phyloP scores from a whole-genome alignment of 257 asterid genomes.

The Thymus mandschuricus region DNA sequence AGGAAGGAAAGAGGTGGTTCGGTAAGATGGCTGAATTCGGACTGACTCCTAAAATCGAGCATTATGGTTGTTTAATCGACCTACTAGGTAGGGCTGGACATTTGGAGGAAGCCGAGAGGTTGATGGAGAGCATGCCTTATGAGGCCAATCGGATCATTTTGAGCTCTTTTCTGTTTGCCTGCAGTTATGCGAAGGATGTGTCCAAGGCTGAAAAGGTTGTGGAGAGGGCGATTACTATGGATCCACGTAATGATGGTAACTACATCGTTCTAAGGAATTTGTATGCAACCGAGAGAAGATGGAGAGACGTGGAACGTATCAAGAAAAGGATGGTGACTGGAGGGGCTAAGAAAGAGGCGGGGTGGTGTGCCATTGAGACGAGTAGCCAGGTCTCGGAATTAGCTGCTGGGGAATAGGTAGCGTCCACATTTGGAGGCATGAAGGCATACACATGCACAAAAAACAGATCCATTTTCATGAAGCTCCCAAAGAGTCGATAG shows the following conservation, averaged over 20 bases:
- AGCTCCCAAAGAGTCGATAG: neutral
- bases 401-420: slow-evolving; percentile 57
- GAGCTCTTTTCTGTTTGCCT: slow-evolving; percentile 83
- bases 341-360: slow-evolving; percentile 87
- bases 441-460: neutral
- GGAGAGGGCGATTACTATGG: slow-evolving; percentile 64
- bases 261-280: slow-evolving; percentile 81
- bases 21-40: slow-evolving; percentile 55
- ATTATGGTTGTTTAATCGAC: slow-evolving; percentile 86
- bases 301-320: slow-evolving; percentile 78
- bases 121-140: slow-evolving; percentile 82
- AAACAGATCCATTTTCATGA: neutral
- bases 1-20: slow-evolving; percentile 86
- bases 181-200: slow-evolving; percentile 81
- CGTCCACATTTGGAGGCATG: slow-evolving; percentile 45
- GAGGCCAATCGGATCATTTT: slow-evolving; percentile 85
- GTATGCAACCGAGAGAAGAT: slow-evolving; percentile 88
- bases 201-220: slow-evolving; percentile 73
- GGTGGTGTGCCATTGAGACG: slow-evolving; percentile 76
- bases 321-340: slow-evolving; percentile 63
- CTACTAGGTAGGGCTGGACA: slow-evolving; percentile 86
- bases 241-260: slow-evolving; percentile 80
- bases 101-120: slow-evolving; percentile 80
- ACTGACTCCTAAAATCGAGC: slow-evolving; percentile 66
- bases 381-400: slow-evolving; percentile 65